Percentiles rank a stretch among this genome's conserved stretches.
Conservation (phyloP, 2,329 filamentous ascomycete species). For the Ceratocystis harringtonii region DNA sequence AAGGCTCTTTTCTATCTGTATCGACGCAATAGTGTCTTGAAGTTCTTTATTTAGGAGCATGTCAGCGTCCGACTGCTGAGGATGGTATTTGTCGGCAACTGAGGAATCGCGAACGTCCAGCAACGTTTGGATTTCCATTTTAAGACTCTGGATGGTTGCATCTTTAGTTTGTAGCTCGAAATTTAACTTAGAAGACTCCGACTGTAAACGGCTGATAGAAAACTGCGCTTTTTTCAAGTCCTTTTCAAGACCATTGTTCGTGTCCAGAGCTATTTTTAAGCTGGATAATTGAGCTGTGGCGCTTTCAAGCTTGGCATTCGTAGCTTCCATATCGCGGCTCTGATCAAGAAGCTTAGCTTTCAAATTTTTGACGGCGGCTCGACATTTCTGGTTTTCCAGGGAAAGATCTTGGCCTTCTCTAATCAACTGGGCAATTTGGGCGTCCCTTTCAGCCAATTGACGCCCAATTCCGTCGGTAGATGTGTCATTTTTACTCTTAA, state of each 20-base stretch:
- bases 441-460: slow-evolving; percentile 76
- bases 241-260: slow-evolving; percentile 42
- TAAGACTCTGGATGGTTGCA: slow-evolving; percentile 51
- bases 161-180: slow-evolving; percentile 49
- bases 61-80: slow-evolving; percentile 30
- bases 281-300: background rate
- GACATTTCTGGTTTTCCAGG: slow-evolving; percentile 70
- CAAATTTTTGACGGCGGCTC: slow-evolving; percentile 70
- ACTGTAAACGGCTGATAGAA: slow-evolving; percentile 22
- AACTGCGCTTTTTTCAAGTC: slow-evolving; percentile 21
- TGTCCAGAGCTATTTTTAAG: slow-evolving; percentile 27
- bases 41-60: slow-evolving; percentile 37
- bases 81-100: slow-evolving; percentile 46
- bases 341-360: slow-evolving; percentile 49
- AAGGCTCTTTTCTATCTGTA: slow-evolving; percentile 67
- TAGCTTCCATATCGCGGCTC: slow-evolving; percentile 48
- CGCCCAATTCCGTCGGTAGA: slow-evolving; percentile 53
- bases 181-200: slow-evolving; percentile 41
- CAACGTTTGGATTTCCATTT: slow-evolving; percentile 52
- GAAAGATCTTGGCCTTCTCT: slow-evolving; percentile 85
- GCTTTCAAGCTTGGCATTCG: slow-evolving; percentile 29
- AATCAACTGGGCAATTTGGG: slow-evolving; percentile 77
- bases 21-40: slow-evolving; percentile 43
- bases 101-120: slow-evolving; percentile 50
- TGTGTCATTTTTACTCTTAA: slow-evolving; percentile 48